These are phyloP conservation scores for Ophiosphaerella narmari DNA, from an alignment of 2,329 filamentous ascomycete genomes.

Conservation along the genomic window DNA sequence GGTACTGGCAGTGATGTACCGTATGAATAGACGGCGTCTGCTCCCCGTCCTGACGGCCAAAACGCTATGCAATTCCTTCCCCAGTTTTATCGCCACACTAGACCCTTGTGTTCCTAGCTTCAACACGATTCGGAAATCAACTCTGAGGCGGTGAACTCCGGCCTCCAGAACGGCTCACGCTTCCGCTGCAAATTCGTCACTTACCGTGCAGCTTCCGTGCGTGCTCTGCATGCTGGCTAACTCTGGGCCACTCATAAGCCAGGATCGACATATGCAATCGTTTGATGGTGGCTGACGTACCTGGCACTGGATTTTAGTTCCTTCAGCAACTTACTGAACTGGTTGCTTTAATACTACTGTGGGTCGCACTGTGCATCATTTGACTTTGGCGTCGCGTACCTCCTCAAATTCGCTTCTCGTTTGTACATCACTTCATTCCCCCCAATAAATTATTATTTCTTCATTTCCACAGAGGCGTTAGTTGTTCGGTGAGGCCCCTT, in stretches of 20 bases:
- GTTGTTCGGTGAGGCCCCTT: slow-evolving; percentile 33
- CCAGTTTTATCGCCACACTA: slow-evolving; percentile 33
- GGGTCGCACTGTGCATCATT: slow-evolving; percentile 28
- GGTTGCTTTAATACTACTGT: slow-evolving; percentile 27
- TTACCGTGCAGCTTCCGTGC: slow-evolving; percentile 25
- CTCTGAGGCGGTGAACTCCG: slow-evolving; percentile 35
- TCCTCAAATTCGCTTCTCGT: slow-evolving; percentile 7
- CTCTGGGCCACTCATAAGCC: slow-evolving; percentile 27
- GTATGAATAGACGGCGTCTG: slow-evolving; percentile 24
- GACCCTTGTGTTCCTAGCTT: slow-evolving; percentile 16
- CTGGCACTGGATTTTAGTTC: slow-evolving; percentile 12
- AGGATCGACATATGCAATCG: slow-evolving; percentile 23
- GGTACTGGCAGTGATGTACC: slow-evolving; percentile 7
- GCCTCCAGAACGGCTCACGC: slow-evolving; percentile 26
- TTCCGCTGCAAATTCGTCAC: slow-evolving; percentile 19
- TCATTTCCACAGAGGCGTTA: slow-evolving; percentile 26
- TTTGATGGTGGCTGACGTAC: slow-evolving; percentile 20
- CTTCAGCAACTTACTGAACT: slow-evolving; percentile 22
- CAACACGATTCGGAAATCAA: slow-evolving; percentile 19
- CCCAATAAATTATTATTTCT: slow-evolving; percentile 9
- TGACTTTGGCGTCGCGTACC: slow-evolving; percentile 25
- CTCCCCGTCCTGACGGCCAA: slow-evolving; percentile 14
- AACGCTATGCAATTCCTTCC: slow-evolving; percentile 14
- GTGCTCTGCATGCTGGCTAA: slow-evolving; percentile 19
- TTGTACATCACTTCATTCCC: slow-evolving; percentile 6